Conservation (phyloP, 2,329 filamentous ascomycete species). For the Calcarisporium arbuscula region DNA sequence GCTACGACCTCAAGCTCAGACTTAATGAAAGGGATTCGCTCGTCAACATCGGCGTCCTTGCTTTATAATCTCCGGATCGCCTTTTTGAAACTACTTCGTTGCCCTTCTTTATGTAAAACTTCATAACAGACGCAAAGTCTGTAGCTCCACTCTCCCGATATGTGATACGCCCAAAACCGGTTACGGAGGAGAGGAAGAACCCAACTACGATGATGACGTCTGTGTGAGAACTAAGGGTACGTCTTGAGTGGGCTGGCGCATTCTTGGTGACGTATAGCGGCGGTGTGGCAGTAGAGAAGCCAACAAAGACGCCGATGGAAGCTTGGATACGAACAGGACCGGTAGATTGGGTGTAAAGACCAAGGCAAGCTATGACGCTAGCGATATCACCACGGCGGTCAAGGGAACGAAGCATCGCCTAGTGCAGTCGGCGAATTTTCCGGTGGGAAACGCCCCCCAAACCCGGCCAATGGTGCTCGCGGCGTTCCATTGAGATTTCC, state of each 20-base stretch:
- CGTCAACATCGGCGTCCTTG: slow-evolving; percentile 13
- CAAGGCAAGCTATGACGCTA: too few species aligned
- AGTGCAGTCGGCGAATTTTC: slow-evolving; percentile 18
- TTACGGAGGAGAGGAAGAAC: slow-evolving; percentile 22
- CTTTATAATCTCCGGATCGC: slow-evolving; percentile 19
- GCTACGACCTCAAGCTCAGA: slow-evolving; percentile 18
- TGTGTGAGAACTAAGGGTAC: slow-evolving; percentile 19
- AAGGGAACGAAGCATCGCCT: slow-evolving; percentile 17
- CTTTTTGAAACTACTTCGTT: slow-evolving; percentile 19
- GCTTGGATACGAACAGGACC: slow-evolving; percentile 21
- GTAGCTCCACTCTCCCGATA: slow-evolving; percentile 19
- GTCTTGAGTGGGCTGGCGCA: slow-evolving; percentile 18
- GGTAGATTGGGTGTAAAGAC: slow-evolving; percentile 20
- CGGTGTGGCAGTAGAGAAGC: slow-evolving; percentile 19
- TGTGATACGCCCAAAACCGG: slow-evolving; percentile 20
- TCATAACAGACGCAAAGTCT: slow-evolving; percentile 21
- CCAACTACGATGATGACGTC: slow-evolving; percentile 23
- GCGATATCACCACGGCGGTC: too few species aligned
- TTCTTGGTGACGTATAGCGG: slow-evolving; percentile 22
- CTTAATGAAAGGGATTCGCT: slow-evolving; percentile 17
- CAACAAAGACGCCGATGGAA: slow-evolving; percentile 18
- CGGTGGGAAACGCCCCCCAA: slow-evolving; percentile 20
- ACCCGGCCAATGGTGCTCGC: too few species aligned
- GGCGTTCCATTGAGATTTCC: too few species aligned
- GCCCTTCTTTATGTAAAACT: slow-evolving; percentile 21